Conservation (phyloP, 106 monocot species). For the Allium fistulosum region DNA sequence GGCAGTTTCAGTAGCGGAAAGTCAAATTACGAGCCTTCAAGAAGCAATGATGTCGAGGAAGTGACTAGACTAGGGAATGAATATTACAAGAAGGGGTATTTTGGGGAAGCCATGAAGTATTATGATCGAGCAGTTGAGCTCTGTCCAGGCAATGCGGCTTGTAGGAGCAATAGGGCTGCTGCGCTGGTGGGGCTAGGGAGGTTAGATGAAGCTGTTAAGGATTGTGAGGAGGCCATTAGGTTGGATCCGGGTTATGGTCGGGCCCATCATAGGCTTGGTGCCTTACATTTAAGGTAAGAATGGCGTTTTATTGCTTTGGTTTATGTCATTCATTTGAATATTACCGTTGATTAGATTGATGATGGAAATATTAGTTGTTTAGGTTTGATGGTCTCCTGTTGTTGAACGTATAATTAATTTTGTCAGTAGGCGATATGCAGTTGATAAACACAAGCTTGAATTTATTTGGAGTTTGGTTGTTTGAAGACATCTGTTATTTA, state of each 20-base stretch:
- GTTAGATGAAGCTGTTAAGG: conserved; percentile 51
- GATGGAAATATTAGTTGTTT: no score
- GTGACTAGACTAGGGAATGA: conserved; percentile 66
- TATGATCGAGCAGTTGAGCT: conserved; percentile 54
- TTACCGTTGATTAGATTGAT: no score
- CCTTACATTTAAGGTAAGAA: conserved; percentile 47
- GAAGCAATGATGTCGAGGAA: conserved; percentile 41
- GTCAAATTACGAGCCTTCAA: not conserved
- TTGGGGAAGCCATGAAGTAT: conserved; percentile 44
- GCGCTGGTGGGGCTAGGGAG: conserved; percentile 57
- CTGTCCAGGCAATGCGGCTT: conserved; percentile 53
- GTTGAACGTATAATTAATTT: no score
- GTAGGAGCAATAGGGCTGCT: conserved; percentile 63
- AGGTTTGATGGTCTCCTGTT: no score
- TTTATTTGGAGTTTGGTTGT: no score
- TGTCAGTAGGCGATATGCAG: no score
- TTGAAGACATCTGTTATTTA: no score
- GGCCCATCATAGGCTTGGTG: conserved; percentile 47
- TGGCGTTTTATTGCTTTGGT: no score
- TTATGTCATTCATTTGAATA: no score
- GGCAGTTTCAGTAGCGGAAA: not conserved
- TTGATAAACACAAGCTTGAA: no score
- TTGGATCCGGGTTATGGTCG: conserved; percentile 37
- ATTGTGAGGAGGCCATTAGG: conserved; percentile 49
- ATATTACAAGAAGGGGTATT: conserved; percentile 51